phyloP scores from a whole-genome alignment of 169 alveolate species.

The Cryptosporidium tyzzeri region DNA sequence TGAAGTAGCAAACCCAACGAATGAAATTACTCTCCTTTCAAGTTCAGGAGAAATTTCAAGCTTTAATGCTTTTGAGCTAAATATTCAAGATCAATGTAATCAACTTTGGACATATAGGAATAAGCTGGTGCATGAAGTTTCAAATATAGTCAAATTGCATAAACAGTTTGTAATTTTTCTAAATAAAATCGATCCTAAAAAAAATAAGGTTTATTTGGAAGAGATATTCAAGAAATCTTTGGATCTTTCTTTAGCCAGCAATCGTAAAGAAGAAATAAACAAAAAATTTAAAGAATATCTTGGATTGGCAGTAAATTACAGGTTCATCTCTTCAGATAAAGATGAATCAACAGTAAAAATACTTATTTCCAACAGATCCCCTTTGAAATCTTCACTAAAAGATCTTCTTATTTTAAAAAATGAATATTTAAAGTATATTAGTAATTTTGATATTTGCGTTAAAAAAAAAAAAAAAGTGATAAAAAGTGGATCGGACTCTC shows the following conservation, averaged over 20 bases:
- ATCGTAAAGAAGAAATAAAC: neutral
- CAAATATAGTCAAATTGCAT: constrained; percentile 21
- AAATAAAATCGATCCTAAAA: neutral
- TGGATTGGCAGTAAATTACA: constrained; percentile 5
- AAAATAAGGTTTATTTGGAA: neutral
- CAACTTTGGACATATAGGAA: constrained; percentile 51
- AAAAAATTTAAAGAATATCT: constrained; percentile 20
- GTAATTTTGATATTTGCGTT: constrained; percentile 21
- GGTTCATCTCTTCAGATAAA: constrained; percentile 16
- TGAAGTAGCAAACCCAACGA: neutral
- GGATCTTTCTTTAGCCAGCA: neutral
- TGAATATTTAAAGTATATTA: constrained; percentile 19
- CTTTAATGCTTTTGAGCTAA: constrained; percentile 2
- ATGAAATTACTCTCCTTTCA: constrained; percentile 13
- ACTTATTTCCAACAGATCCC: neutral
- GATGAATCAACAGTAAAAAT: constrained; percentile 9
- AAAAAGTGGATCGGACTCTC: constrained; percentile 6
- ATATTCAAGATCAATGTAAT: constrained; percentile 50
- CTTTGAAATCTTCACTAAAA: constrained; percentile 9
- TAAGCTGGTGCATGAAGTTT: constrained; percentile 15
- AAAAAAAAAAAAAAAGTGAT: constrained; percentile 25
- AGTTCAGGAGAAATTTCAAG: neutral
- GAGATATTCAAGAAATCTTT: constrained; percentile 42
- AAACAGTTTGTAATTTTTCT: constrained; percentile 23
- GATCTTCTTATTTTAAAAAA: constrained; percentile 11